These are phyloP conservation scores for Chaetomium globosum DNA, from an alignment of 2,329 filamentous ascomycete species.

Conservation along the genomic window DNA sequence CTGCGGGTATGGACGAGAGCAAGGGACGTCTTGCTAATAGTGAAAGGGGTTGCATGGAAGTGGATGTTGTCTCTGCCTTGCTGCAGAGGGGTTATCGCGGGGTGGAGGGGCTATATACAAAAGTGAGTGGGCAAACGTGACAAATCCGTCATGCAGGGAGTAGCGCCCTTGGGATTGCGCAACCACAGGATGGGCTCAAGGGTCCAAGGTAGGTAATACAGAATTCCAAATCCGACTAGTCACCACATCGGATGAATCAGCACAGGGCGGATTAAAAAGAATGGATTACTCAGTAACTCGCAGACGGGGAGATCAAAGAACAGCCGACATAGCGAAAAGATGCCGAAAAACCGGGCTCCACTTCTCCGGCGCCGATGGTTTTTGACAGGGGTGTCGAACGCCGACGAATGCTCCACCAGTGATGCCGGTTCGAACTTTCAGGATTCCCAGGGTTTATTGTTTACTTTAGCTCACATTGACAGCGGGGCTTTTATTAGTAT, in stretches of 20 bases:
- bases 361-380: neutral
- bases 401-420: neutral
- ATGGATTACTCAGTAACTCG: neutral
- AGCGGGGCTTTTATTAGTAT: neutral
- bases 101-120: slow-evolving; percentile 32
- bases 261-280: neutral
- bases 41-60: slow-evolving; percentile 39
- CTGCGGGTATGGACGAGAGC: slow-evolving; percentile 36
- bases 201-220: neutral
- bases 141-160: slow-evolving; percentile 23
- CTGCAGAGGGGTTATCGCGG: slow-evolving; percentile 28
- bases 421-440: neutral
- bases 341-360: neutral
- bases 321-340: neutral
- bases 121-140: slow-evolving; percentile 12
- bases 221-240: slow-evolving; percentile 8
- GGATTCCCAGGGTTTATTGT: neutral
- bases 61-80: slow-evolving; percentile 5
- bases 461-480: neutral
- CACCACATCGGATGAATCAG: slow-evolving; percentile 5
- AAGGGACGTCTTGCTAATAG: slow-evolving; percentile 37
- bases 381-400: neutral
- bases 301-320: neutral
- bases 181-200: neutral
- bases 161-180: slow-evolving; percentile 1